Base-by-base conservation (phyloP, 163 green algal genomes). In the Scenedesmus sp. region DNA sequence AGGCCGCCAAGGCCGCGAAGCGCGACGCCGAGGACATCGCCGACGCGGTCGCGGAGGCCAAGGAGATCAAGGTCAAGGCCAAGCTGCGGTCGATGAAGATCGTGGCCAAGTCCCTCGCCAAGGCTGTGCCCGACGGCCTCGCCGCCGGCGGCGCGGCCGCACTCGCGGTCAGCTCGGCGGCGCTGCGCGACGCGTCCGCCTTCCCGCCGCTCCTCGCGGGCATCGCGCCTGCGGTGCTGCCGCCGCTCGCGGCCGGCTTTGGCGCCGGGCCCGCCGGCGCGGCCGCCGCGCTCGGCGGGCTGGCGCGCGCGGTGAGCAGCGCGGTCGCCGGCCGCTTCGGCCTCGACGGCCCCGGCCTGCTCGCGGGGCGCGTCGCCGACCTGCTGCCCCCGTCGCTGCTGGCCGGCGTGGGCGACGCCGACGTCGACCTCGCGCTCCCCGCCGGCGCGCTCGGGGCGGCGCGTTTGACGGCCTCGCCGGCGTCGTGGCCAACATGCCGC, bases 11-110 rank as follows among this genome's bases (percentile, higher is more conserved):
- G 45, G 34, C 60, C 53, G 39, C 39, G 51, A 47, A 45, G 22
- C 36, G 24, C 6, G 64, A 74, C 45, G 66, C 47, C 18, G 36
- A 29, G 14, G 66, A 75, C 33, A 54, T 63, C 60, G 44, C 64
- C 10, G 64, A 74, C 45, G 64, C 66, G 15, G 34, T 60, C 65
- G 67, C 67, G 28, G 51, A 66, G 36, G 67, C 67, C n/a, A 77
- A 65, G 14, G 67, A 28, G 11, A 64, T 64, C 56, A 64, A 64
- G 56, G 28, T 64, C 28, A 77, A 56, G 20, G 51, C 33, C 2
- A 65, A 65, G 33, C 64, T 77, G 67, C 44, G 22, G 9, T 56
- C 67, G 1, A 28, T 34, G 50, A 53, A 77, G 31, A 26, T 77
- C 4, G 67, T 77, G 14, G 51, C 33, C 7, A 77, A 77, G 51